Evolutionary conservation across 2,329 filamentous ascomycete genomes (phyloP).

Genomic region (Aspergillus eucalypticola): DNA sequence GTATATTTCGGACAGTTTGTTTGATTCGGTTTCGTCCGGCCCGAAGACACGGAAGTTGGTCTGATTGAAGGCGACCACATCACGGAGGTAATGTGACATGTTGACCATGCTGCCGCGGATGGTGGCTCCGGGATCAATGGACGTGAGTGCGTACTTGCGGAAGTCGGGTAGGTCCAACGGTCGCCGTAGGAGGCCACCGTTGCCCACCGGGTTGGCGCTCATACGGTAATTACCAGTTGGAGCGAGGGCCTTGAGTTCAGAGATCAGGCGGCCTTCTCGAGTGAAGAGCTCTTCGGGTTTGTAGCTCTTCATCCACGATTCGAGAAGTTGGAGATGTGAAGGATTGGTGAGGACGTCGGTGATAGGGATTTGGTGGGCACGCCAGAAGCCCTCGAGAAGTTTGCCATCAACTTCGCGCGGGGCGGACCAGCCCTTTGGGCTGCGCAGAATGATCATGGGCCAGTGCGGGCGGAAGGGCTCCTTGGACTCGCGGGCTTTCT

Average conservation of each 20-base stretch:
- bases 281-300: constrained; percentile 71
- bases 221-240: constrained; percentile 68
- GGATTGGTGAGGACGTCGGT: constrained; percentile 67
- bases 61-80: constrained; percentile 65
- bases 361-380: constrained; percentile 75
- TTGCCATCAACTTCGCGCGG: constrained; percentile 71
- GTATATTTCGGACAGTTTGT: constrained; percentile 73
- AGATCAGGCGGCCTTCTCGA: constrained; percentile 62
- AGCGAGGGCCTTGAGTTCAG: constrained; percentile 64
- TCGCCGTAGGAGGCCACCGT: constrained; percentile 67
- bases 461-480: constrained; percentile 70
- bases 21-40: constrained; percentile 78
- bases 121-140: constrained; percentile 61
- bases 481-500: constrained; percentile 68
- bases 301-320: constrained; percentile 76
- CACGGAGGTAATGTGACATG: constrained; percentile 66
- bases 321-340: constrained; percentile 66
- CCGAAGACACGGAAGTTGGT: constrained; percentile 74
- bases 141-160: constrained; percentile 63
- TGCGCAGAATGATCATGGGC: constrained; percentile 78
- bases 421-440: constrained; percentile 78
- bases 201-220: constrained; percentile 74
- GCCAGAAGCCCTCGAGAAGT: constrained; percentile 75
- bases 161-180: constrained; percentile 71
- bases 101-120: constrained; percentile 67